Evolutionary conservation across 2,329 filamentous ascomycete species (phyloP), one percentile per base, ranked within the genome.

Genomic region (Penicillium sp.): DNA sequence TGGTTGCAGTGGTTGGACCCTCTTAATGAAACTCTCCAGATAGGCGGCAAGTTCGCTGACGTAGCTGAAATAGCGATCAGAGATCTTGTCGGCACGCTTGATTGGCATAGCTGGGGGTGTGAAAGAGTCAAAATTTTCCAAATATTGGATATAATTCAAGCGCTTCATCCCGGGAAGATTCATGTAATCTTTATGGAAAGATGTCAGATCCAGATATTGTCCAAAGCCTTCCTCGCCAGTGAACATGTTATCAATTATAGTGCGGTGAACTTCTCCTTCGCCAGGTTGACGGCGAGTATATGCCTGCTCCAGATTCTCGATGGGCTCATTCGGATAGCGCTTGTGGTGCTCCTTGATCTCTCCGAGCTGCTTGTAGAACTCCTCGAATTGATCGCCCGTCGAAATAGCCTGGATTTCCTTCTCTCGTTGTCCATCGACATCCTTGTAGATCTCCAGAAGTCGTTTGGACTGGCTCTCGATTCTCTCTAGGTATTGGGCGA

Each of bases 161-260:
- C 92, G 82, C 71, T 95, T 95, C 16, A 91, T 83, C 8, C 87
- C 86, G 2, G 89, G 87, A 8, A 99, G 77, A 65, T 99, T 99
- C 52, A 96, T 79, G 66, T 90, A 99, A 12, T 87, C 79, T 64
- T 97, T 92, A 70, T 97, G 91, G 58, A 84, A 81, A 33, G 78
- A 80, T 14, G 87, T 92, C 39, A 99, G 74, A 69, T 99, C 93
- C 63, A 99, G 88, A 71, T 89, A 99, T 60, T 89, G 87, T 36
- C 93, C 93, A 63, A 87, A 96, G 0, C 86, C 87, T 70, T 99
- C 93, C 71, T 99, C 95, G 54, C 93, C 93, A 0, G 90, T 95
- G 71, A 99, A 99, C 76, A 97, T 87, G 50, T 83, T 83, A 65
- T 97, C 92, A 40, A 96, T 85, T 44, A 91, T 82, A 36, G 81